Base-by-base conservation (phyloP, 768 basidiomycete species). In the Fibroporia radiculosa region DNA sequence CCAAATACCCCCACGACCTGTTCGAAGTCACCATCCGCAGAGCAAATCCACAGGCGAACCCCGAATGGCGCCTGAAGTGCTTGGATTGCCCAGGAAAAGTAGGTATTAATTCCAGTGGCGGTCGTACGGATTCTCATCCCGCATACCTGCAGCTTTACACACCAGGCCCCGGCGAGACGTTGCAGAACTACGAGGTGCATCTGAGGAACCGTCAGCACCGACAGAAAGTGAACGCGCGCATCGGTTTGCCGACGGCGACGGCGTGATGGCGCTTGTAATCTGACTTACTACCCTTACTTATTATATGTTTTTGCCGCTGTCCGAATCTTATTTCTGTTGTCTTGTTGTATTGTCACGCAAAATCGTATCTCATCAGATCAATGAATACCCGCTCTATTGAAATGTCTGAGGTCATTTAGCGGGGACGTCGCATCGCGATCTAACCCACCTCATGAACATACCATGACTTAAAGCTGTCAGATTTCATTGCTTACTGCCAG, bases 21-120 rank as follows among this genome's bases (percentile, higher is more conserved):
- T 93, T 97, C 53, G 84, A 89, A 53, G 77, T 86, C 14, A 78
- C 87, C 25, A 65, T 80, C 26, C 74, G 78, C 24, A 83, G 78
- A 56, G 42, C 47, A 19, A 20, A 18, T 14, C 66, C 73, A 6
- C 70, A 67, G 11, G 72, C 69, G n/a, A 62, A 69, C 19, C 74
- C 78, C 4, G 92, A 95, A 62, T 97, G 93, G 93, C 77, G 90
- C 14, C 75, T 95, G 58, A 92, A 85, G 62, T 96, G 92, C 61
- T 58, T 80, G 52, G 92, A 96, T 62, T 93, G 92, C 64, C 92
- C 92, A 53, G 91, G 91, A 57, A 95, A 93, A 76, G 91, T 90
- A 48, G 22, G 72, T 58, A 14, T 20, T 32, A n/a, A n/a, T n/a
- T 24, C n/a, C 18, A 45, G 26, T 39, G 39, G 14, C 13, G 16